phyloP scores from a whole-genome alignment of 108 stramenopile species.

The Cyclotella sp. region DNA sequence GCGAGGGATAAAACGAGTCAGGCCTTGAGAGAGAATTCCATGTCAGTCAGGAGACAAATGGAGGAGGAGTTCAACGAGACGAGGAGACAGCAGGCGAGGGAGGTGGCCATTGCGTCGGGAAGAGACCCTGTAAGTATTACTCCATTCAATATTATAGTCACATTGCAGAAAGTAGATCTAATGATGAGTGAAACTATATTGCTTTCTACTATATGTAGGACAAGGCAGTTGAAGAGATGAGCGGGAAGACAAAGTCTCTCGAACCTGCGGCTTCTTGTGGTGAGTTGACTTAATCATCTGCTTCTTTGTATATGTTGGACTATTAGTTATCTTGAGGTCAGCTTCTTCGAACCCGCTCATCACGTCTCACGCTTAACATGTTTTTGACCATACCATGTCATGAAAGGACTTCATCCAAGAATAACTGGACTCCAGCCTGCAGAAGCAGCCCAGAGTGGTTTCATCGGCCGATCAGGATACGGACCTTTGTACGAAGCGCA shows the following conservation, averaged over 20 bases:
- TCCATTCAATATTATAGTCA: not conserved
- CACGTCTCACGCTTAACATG: not conserved
- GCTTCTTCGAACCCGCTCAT: too few relatives aligned
- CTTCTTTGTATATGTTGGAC: too few relatives aligned
- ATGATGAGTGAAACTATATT: not conserved
- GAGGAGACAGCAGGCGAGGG: conserved; percentile 33
- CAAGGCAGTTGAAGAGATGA: conserved; percentile 4
- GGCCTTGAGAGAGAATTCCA: conserved; percentile 48
- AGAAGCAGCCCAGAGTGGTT: not conserved
- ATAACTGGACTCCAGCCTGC: not conserved
- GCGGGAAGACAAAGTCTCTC: not conserved
- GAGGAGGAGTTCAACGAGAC: conserved; percentile 46
- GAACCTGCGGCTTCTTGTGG: not conserved
- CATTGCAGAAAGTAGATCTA: not conserved
- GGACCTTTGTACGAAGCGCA: conserved; percentile 24
- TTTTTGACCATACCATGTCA: not conserved
- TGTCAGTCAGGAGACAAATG: conserved; percentile 38
- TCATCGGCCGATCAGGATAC: conserved; percentile 13
- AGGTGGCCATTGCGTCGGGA: conserved; percentile 39
- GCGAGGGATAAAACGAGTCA: conserved; percentile 67
- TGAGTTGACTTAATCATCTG: not conserved
- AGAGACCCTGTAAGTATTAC: conserved; percentile 28
- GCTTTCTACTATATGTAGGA: not conserved
- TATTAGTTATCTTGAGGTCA: not conserved
- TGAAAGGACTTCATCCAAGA: conserved; percentile 1